Evolutionary conservation across 2,329 filamentous ascomycete genomes (phyloP).

Genomic region (Aspergillus uvarum): DNA sequence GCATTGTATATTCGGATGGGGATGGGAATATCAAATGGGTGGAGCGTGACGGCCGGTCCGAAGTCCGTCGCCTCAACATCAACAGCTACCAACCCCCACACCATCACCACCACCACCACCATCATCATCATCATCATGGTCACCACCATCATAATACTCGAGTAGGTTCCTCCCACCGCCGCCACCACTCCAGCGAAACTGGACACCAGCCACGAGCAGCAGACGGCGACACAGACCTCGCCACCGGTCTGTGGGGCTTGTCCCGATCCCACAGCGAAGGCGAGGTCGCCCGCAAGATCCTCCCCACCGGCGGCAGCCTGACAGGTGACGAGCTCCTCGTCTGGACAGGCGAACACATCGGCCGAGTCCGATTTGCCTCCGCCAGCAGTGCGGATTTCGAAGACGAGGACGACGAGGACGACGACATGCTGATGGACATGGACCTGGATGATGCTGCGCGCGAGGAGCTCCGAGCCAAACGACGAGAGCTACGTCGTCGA

Average conservation of each 20-base stretch:
- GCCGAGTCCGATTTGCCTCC: slow-evolving; percentile 64
- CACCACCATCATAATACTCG: slow-evolving; percentile 7
- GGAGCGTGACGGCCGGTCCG: slow-evolving; percentile 71
- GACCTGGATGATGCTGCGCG: slow-evolving; percentile 29
- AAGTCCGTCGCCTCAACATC: slow-evolving; percentile 58
- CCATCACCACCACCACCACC: slow-evolving; percentile 17
- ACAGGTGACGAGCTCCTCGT: slow-evolving; percentile 69
- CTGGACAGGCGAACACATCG: slow-evolving; percentile 85
- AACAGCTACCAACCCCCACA: slow-evolving; percentile 42
- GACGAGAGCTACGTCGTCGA: slow-evolving; percentile 34
- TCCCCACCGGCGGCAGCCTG: slow-evolving; percentile 57
- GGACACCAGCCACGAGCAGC: neutral
- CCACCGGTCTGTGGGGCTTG: slow-evolving; percentile 59
- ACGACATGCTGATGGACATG: slow-evolving; percentile 29
- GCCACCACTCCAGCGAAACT: neutral
- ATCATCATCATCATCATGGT: neutral
- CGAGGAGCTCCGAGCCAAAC: slow-evolving; percentile 32
- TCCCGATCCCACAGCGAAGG: slow-evolving; percentile 54
- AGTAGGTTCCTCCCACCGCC: slow-evolving; percentile 1
- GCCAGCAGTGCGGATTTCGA: slow-evolving; percentile 39
- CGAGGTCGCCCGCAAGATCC: slow-evolving; percentile 77
- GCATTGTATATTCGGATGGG: slow-evolving; percentile 79
- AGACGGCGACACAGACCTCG: slow-evolving; percentile 37
- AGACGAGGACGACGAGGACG: slow-evolving; percentile 41
- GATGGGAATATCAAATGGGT: slow-evolving; percentile 86